These are phyloP conservation scores for Candida awuae DNA, from an alignment of 805 yeast genomes.

Conservation along the genomic window DNA sequence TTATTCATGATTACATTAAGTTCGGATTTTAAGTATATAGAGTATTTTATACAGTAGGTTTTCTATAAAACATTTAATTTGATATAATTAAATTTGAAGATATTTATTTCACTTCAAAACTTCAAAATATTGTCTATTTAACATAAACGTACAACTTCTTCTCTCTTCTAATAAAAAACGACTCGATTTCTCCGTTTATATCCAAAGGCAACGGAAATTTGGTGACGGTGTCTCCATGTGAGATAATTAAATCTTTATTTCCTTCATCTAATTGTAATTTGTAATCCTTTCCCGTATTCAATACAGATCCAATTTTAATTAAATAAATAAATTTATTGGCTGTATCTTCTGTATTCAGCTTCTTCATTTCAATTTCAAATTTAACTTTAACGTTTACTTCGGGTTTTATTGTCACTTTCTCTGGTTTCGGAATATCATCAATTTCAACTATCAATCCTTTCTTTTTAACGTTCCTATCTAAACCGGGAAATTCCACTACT, in stretches of 20 bases:
- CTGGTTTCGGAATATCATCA: neutral
- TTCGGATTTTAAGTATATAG: no score
- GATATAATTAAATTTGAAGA: no score
- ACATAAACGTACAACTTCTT: conserved; percentile 7
- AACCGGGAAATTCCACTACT: neutral
- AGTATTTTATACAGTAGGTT: no score
- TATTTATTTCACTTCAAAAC: no score
- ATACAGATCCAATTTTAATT: conserved; percentile 23
- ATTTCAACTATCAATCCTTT: neutral
- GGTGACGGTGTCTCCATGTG: conserved; percentile 24
- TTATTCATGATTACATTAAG: no score
- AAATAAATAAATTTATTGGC: conserved; percentile 13
- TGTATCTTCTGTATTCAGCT: conserved; percentile 22
- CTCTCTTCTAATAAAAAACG: conserved; percentile 5
- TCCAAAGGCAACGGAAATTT: conserved; percentile 28
- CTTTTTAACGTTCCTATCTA: neutral
- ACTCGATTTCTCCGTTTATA: conserved; percentile 8
- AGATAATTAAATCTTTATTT: conserved; percentile 27
- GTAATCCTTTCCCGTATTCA: conserved; percentile 28
- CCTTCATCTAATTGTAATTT: conserved; percentile 23
- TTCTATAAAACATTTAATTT: no score
- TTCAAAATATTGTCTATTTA: no score
- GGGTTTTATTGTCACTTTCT: conserved; percentile 1
- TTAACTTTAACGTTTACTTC: conserved; percentile 8
- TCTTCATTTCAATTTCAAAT: conserved; percentile 15